Evolutionary conservation across 2,329 filamentous ascomycete genomes (phyloP), one percentile per base, ranked within the genome.

Genomic region (Colletotrichum navitas): DNA sequence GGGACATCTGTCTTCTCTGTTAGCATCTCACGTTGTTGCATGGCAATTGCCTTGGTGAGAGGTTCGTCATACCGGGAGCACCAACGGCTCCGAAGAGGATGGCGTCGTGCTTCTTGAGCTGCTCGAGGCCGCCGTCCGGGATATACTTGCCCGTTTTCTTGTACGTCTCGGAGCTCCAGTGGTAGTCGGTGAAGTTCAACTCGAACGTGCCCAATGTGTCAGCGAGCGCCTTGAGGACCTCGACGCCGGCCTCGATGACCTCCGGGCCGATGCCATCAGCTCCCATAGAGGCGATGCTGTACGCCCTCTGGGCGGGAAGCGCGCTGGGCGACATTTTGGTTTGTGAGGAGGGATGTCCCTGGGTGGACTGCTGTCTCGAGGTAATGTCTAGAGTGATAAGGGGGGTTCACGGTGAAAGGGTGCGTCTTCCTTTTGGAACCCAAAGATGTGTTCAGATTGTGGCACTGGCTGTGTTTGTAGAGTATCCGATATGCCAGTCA

Each of bases 141-240:
- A 91, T 90, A 76, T 91, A 93, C 74, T 88, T 85, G 1, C 91
- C 91, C 0, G 86, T 90, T 77, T 86, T 86, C 78, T 91, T 91
- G 80, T 91, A 93, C 0, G 85, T 89, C 21, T 90, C 88, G 0
- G 89, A 91, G 74, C 87, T 90, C 91, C 90, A 93, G 78, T 92
- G 89, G 75, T 88, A 91, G 74, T 90, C 82, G 52, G 85, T 85
- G 76, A 92, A 93, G 14, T 88, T 80, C 0, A 93, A 82, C 11
- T 85, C 82, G 78, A 93, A 93, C 0, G 86, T 85, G 49, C 86
- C 83, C 1, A 90, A 81, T 1, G 85, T 82, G 43, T 83, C 77
- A 5, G 84, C 81, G 1, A 91, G 79, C 18, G 85, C 84, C 73
- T 89, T 84, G 62, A 93, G 80, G 0, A 91, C 91, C 52, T 86